A percentile compares a stretch with the other conserved stretches of the same genome.
Evolutionary conservation across 495 filamentous ascomycete genomes (phyloP).

Genomic region (Podospora didyma): DNA sequence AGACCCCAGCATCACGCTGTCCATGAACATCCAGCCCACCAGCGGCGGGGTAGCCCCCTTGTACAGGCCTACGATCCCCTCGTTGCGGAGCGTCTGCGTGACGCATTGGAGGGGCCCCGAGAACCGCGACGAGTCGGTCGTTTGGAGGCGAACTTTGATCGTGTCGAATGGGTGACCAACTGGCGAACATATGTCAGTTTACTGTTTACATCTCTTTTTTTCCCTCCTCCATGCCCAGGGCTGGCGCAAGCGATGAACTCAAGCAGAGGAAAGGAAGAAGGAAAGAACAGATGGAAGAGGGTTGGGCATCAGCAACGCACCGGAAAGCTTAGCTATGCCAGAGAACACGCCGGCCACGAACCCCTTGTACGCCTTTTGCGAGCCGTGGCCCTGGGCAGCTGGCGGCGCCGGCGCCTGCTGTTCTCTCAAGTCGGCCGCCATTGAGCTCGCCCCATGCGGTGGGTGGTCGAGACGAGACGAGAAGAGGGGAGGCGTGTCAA

Average conservation of each 20-base stretch:
- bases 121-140: constrained; percentile 73
- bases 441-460: constrained; percentile 4
- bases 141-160: constrained; percentile 92
- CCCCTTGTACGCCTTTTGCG: constrained; percentile 63
- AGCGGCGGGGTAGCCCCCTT: constrained; percentile 89
- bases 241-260: too few relatives aligned
- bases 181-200: too few relatives aligned
- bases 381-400: neutral
- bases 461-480: too few relatives aligned
- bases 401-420: constrained; percentile 3
- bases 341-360: constrained; percentile 94
- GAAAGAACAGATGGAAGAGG: constrained; percentile 11
- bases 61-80: constrained; percentile 76
- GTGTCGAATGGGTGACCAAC: constrained; percentile 77
- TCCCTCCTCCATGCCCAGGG: too few relatives aligned
- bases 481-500: too few relatives aligned
- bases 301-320: too few relatives aligned
- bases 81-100: constrained; percentile 71
- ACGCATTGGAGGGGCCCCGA: constrained; percentile 83
- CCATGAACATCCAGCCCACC: constrained; percentile 98
- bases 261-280: neutral
- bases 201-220: too few relatives aligned
- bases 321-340: constrained; percentile 84
- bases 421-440: constrained; percentile 10
- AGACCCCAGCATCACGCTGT: constrained; percentile 89